Percentiles rank a stretch among this genome's conserved stretches.
Conservation (phyloP, 768 basidiomycete species). For the Lactarius trivialis region DNA sequence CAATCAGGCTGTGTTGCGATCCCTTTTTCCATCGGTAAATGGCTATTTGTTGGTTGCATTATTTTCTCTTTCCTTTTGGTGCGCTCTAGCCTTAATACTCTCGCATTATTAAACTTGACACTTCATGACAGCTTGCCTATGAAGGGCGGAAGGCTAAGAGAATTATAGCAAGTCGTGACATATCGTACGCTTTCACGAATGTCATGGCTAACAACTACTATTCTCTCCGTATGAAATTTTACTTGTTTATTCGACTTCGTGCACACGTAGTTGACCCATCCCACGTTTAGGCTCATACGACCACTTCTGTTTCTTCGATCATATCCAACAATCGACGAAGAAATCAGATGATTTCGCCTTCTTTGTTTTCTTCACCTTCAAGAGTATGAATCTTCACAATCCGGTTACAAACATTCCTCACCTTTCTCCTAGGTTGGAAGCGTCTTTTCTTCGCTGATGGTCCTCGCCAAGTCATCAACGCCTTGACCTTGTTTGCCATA, state of each 20-base stretch:
- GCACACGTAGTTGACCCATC: not conserved
- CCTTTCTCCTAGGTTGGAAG: constrained; percentile 61
- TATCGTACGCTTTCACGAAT: constrained; percentile 97
- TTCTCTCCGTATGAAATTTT: constrained; percentile 66
- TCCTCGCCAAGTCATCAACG: constrained; percentile 96
- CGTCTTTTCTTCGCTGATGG: constrained; percentile 87
- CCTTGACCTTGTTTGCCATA: constrained; percentile 91
- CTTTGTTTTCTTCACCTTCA: constrained; percentile 99
- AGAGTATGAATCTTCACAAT: constrained; percentile 52
- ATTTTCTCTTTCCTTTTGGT: constrained; percentile 96
- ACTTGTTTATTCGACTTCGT: not conserved
- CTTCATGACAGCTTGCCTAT: constrained; percentile 63
- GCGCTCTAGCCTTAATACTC: constrained; percentile 25
- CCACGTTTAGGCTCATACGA: constrained; percentile 73
- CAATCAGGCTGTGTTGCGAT: constrained; percentile 70
- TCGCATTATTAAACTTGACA: not conserved
- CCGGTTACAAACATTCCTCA: not conserved
- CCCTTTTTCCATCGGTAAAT: constrained; percentile 84
- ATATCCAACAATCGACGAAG: constrained; percentile 94
- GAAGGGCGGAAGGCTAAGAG: constrained; percentile 89
- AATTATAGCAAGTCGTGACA: constrained; percentile 93
- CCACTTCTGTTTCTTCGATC: constrained; percentile 97
- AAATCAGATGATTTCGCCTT: constrained; percentile 96
- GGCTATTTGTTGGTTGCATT: constrained; percentile 98
- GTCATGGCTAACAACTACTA: constrained; percentile 97